Evolutionary conservation across 306 rosid species (phyloP).

Genomic region (Neltuma alba): DNA sequence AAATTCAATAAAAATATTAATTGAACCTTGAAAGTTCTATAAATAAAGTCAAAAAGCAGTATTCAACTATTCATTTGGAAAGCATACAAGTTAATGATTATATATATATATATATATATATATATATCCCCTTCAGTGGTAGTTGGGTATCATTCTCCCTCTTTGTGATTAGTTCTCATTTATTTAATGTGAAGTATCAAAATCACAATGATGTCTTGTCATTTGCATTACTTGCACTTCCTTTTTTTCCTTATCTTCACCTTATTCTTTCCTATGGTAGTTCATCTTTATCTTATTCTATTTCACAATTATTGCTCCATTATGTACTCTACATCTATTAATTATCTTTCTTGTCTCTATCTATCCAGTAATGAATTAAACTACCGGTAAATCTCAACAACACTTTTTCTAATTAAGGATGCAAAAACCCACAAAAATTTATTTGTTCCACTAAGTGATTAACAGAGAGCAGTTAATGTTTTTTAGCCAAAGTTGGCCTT

Average conservation of each 20-base stretch:
- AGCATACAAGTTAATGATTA: too few species aligned
- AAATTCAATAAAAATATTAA: too few species aligned
- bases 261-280: not conserved
- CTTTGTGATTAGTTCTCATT: not conserved
- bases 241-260: not conserved
- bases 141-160: not conserved
- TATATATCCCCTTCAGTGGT: not conserved
- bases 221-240: not conserved
- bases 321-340: not conserved
- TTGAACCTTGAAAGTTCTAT: too few species aligned
- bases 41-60: too few species aligned
- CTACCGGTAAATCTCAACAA: not conserved
- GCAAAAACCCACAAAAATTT: not conserved
- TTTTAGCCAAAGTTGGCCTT: not conserved
- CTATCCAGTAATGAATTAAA: not conserved
- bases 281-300: not conserved
- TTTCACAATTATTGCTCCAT: not conserved
- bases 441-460: not conserved
- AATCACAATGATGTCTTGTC: not conserved
- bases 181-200: not conserved
- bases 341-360: not conserved
- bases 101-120: too few species aligned
- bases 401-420: not conserved
- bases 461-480: not conserved
- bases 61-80: too few species aligned